phyloP scores from a whole-genome alignment of 2,329 filamentous ascomycete genomes.

The Leptosphaerulina australis region DNA sequence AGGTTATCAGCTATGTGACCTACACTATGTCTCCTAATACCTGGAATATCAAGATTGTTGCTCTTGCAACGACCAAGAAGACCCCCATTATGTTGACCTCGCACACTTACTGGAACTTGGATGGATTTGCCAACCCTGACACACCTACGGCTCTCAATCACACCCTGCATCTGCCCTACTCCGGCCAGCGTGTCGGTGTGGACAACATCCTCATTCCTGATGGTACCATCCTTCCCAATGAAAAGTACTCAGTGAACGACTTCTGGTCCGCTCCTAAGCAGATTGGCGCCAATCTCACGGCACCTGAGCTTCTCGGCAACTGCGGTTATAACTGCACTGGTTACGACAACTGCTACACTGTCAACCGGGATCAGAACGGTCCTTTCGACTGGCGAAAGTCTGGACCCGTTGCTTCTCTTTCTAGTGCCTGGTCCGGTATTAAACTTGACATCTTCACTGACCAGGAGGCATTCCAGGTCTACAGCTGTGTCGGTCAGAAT shows the following conservation, averaged over 20 bases:
- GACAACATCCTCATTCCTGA: constrained; percentile 61
- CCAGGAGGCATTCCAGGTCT: constrained; percentile 87
- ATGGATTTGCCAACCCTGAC: constrained; percentile 76
- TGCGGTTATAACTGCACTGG: constrained; percentile 84
- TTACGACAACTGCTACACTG: constrained; percentile 78
- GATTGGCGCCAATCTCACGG: constrained; percentile 71
- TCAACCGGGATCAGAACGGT: constrained; percentile 65
- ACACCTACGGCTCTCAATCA: constrained; percentile 71
- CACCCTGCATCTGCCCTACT: constrained; percentile 74
- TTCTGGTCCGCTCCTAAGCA: constrained; percentile 84
- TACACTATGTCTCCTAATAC: constrained; percentile 70
- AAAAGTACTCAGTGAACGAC: constrained; percentile 72
- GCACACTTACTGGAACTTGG: constrained; percentile 82
- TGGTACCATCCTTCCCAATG: constrained; percentile 70
- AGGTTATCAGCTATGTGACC: constrained; percentile 75
- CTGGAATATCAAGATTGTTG: constrained; percentile 77
- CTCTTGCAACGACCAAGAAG: constrained; percentile 72
- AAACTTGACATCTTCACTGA: constrained; percentile 80
- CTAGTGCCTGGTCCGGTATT: constrained; percentile 80
- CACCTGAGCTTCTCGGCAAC: constrained; percentile 69
- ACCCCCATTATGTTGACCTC: constrained; percentile 83
- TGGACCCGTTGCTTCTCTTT: constrained; percentile 68
- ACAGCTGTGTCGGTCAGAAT: constrained; percentile 79
- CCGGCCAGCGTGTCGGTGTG: constrained; percentile 69
- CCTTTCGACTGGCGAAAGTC: constrained; percentile 68